These are phyloP conservation scores for Chlamydomonas incerta DNA, from an alignment of 139 green algal genomes.

Conservation along the genomic window DNA sequence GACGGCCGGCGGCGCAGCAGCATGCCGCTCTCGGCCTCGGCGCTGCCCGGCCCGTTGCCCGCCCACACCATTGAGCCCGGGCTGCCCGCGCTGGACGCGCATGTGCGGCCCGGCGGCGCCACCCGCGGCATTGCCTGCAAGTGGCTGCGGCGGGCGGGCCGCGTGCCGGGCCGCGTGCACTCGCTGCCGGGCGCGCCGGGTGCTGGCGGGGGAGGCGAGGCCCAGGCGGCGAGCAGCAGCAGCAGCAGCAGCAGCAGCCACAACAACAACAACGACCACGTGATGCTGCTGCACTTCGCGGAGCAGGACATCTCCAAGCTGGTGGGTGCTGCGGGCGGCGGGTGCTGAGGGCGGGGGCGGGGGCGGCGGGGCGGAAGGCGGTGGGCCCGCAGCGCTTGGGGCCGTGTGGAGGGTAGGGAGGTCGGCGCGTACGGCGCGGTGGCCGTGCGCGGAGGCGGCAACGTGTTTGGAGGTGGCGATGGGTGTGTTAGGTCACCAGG, in stretches of 20 bases:
- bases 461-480: too few relatives aligned
- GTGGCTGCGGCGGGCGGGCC: conserved; percentile 33
- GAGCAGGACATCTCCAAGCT: conserved; percentile 11
- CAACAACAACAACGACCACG: neutral
- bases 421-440: too few relatives aligned
- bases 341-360: too few relatives aligned
- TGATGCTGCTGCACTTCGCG: conserved; percentile 30
- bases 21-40: neutral
- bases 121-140: conserved; percentile 15
- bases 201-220: too few relatives aligned
- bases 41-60: conserved; percentile 12
- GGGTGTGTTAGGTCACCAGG: too few relatives aligned
- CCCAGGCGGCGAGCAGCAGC: neutral
- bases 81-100: conserved; percentile 12
- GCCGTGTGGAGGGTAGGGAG: too few relatives aligned
- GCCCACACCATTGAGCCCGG: conserved; percentile 24
- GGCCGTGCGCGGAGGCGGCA: too few relatives aligned
- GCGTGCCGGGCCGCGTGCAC: conserved; percentile 30
- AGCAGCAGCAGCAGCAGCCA: neutral
- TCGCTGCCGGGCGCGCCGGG: neutral
- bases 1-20: conserved; percentile 28
- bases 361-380: too few relatives aligned
- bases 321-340: too few relatives aligned
- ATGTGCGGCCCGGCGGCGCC: conserved; percentile 17
- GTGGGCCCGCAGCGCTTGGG: too few relatives aligned